A percentile compares a stretch with the other conserved stretches of the same genome.
phyloP scores from a whole-genome alignment of 345 rosid species.

The Eucalyptus sp. region DNA sequence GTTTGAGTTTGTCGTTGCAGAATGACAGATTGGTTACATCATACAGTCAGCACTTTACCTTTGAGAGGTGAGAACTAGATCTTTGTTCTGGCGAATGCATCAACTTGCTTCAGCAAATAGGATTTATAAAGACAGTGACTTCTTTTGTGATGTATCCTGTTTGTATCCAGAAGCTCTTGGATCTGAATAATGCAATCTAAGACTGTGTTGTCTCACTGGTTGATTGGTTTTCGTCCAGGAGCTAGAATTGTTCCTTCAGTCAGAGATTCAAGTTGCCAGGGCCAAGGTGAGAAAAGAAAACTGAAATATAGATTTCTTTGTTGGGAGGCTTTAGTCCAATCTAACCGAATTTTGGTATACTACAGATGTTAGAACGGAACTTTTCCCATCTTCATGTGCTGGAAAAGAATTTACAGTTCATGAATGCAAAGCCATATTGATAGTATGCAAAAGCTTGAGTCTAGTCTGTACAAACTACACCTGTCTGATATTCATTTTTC shows the following conservation, averaged over 20 bases:
- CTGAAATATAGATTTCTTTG: no score
- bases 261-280: no score
- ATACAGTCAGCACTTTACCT: background rate
- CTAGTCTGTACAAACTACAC: background rate
- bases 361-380: background rate
- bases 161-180: no score
- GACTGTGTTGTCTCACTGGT: no score
- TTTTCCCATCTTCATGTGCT: background rate
- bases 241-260: no score
- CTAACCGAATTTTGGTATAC: background rate
- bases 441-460: background rate
- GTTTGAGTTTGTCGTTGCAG: background rate
- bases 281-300: no score
- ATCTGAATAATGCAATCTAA: no score
- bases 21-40: background rate
- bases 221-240: no score
- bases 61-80: background rate
- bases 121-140: no score
- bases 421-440: fast-evolving
- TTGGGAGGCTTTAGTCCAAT: background rate
- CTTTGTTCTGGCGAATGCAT: fast-evolving
- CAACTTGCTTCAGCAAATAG: background rate
- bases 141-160: no score
- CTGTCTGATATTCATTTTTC: fast-evolving
- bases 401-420: background rate